phyloP scores from a whole-genome alignment of 2,329 filamentous ascomycete species.

The Penicillium sp. region DNA sequence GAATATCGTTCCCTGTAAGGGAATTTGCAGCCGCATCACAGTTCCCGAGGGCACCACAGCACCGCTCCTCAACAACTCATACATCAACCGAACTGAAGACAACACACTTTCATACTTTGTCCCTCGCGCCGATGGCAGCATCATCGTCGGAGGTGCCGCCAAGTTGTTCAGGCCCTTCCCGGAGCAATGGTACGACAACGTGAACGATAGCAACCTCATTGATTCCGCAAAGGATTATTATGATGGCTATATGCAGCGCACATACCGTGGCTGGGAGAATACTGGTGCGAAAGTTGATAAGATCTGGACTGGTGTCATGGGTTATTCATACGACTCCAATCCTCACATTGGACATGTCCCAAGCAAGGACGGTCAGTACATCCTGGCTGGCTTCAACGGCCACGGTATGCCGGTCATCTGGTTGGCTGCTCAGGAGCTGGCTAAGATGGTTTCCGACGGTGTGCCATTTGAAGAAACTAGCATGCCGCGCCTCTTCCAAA shows the following conservation, averaged over 20 bases:
- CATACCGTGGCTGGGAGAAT: slow-evolving; percentile 41
- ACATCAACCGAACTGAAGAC: slow-evolving; percentile 57
- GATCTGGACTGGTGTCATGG: slow-evolving; percentile 53
- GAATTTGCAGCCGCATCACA: slow-evolving; percentile 46
- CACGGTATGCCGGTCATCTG: slow-evolving; percentile 69
- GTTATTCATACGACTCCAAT: slow-evolving; percentile 53
- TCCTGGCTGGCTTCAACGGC: slow-evolving; percentile 65
- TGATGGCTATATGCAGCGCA: slow-evolving; percentile 41
- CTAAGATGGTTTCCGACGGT: slow-evolving; percentile 53
- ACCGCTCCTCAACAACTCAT: slow-evolving; percentile 51
- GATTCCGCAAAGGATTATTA: slow-evolving; percentile 46
- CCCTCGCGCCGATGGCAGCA: slow-evolving; percentile 53
- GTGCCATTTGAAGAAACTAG: slow-evolving; percentile 30
- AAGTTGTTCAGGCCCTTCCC: slow-evolving; percentile 39
- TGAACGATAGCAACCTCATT: slow-evolving; percentile 55
- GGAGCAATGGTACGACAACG: slow-evolving; percentile 49
- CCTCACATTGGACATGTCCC: slow-evolving; percentile 58
- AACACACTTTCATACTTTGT: slow-evolving; percentile 59
- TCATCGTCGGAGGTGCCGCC: slow-evolving; percentile 67
- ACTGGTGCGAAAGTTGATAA: slow-evolving; percentile 35
- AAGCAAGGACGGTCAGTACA: slow-evolving; percentile 53
- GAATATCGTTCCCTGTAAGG: slow-evolving; percentile 77
- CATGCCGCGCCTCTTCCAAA: slow-evolving; percentile 38
- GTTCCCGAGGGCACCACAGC: slow-evolving; percentile 28
- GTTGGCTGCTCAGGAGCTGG: slow-evolving; percentile 61